phyloP scores from a whole-genome alignment of 202 grass and related monocot species.

The Schoenoplectus triqueter region DNA sequence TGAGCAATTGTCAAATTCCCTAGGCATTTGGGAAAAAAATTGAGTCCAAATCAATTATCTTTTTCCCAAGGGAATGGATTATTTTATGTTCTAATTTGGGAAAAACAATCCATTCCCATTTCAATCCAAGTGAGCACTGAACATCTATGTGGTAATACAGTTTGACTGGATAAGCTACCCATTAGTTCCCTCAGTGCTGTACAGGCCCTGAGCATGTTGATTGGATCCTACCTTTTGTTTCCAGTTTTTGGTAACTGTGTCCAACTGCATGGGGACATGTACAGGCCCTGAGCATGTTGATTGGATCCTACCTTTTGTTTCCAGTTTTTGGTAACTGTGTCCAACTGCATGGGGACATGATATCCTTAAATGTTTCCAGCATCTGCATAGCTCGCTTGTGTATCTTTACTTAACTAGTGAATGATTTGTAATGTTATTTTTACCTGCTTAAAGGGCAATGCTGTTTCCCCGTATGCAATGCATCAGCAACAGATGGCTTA shows the following conservation, averaged over 20 bases:
- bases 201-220: too few relatives aligned
- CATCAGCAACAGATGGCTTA: constrained; percentile 95
- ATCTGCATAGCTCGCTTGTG: not conserved
- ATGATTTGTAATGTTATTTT: not conserved
- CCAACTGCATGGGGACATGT: not conserved
- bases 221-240: not conserved
- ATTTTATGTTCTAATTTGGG: too few relatives aligned
- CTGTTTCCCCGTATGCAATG: constrained; percentile 75
- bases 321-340: not conserved
- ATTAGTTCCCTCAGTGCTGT: too few relatives aligned
- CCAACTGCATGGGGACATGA: not conserved
- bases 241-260: not conserved
- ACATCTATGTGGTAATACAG: too few relatives aligned
- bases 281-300: too few relatives aligned
- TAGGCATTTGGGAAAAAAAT: too few relatives aligned
- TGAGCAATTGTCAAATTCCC: too few relatives aligned
- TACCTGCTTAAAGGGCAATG: constrained; percentile 69
- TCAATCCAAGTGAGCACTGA: too few relatives aligned
- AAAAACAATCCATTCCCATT: too few relatives aligned
- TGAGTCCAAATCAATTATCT: too few relatives aligned
- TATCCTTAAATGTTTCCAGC: not conserved
- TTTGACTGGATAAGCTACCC: too few relatives aligned
- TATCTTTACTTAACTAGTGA: constrained; percentile 9
- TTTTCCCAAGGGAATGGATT: too few relatives aligned
- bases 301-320: not conserved